Percentiles rank a stretch among this genome's conserved stretches.
Conservation (phyloP, 73 alveolate species). For the Blepharisma japonicum region DNA sequence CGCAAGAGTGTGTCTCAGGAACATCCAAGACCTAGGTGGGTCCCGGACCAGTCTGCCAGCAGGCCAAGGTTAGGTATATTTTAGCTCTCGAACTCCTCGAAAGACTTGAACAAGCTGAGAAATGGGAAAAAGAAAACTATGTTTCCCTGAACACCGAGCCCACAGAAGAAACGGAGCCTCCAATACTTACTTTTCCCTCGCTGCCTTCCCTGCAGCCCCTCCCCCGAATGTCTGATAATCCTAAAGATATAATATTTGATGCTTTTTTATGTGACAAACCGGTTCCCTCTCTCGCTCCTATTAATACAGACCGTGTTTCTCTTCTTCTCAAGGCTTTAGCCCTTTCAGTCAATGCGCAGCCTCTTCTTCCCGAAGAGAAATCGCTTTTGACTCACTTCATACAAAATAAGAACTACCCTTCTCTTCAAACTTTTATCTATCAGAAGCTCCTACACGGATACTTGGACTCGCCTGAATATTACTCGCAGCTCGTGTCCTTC, state of each 20-base stretch:
- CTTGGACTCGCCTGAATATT: background rate
- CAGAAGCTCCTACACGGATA: slow-evolving; percentile 20
- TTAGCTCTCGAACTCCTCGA: slow-evolving; percentile 24
- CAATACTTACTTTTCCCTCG: background rate
- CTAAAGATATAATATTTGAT: slow-evolving; percentile 29
- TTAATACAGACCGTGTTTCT: slow-evolving; percentile 3
- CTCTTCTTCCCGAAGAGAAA: slow-evolving; percentile 7
- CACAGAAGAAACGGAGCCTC: slow-evolving; percentile 21
- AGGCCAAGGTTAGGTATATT: background rate
- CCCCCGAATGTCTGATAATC: slow-evolving; percentile 20
- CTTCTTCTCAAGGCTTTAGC: slow-evolving; percentile 26
- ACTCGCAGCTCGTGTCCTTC: slow-evolving; percentile 3
- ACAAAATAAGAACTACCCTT: background rate
- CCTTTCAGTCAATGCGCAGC: slow-evolving; percentile 27
- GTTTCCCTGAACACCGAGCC: background rate
- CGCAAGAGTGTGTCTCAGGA: background rate
- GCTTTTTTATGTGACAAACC: slow-evolving; percentile 25
- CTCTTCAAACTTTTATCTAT: slow-evolving; percentile 3
- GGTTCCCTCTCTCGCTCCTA: slow-evolving; percentile 8
- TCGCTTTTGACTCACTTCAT: background rate
- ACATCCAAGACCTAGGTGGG: background rate
- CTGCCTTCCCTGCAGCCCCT: slow-evolving; percentile 27
- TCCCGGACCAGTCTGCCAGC: background rate
- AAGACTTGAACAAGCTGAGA: slow-evolving; percentile 16
- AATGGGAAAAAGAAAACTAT: slow-evolving; percentile 14